Evolutionary conservation across 768 basidiomycete genomes (phyloP), one percentile per base, ranked within the genome.

Genomic region (Russula abietina): DNA sequence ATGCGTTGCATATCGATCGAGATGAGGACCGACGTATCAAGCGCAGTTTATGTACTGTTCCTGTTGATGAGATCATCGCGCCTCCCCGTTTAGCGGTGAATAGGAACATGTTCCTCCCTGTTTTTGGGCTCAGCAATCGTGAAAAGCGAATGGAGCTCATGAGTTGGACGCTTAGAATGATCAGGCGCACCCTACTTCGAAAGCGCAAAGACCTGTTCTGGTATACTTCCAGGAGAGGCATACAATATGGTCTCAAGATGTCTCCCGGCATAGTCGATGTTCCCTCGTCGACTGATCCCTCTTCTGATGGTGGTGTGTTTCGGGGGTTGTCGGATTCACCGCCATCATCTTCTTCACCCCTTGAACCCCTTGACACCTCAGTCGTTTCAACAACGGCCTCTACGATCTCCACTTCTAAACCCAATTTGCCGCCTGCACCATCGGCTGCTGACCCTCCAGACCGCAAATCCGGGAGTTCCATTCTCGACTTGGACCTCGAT

Each of bases 1-100:
- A 86, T 68, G 83, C 85, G 2, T 77, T 80, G 55, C 61, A 67
- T 10, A 68, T 79, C 43, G 84, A 87, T 61, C 73, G 76, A 26
- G 52, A 66, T 16, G 60, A 62, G 69, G 69, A 73, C 70, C 17
- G 63, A 71, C 72, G 60, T 69, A 61, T 60, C 79, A 30, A 79
- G 74, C 69, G 69, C 67, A 50, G 69, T 71, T 32, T 70, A 78
- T 2, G 72, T 71, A 39, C 65, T 65, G 26, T 57, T 69, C 24
- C 70, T 0, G 41, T 77, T 3, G 65, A 71, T 24, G 69, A 76
- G 41, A 73, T 84, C 24, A 73, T 84, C 24, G 69, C 70, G 8
- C 72, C 85, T 1, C 87, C 85, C 6, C 78, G 72, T 55, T 75
- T 90, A 33, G 70, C 80, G 3, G 72, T 89, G 46, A 87, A 82